Percentiles rank a stretch among this genome's conserved stretches.
Evolutionary conservation across 441 rosid genomes (phyloP).

Genomic region (Raphanus hybrid): DNA sequence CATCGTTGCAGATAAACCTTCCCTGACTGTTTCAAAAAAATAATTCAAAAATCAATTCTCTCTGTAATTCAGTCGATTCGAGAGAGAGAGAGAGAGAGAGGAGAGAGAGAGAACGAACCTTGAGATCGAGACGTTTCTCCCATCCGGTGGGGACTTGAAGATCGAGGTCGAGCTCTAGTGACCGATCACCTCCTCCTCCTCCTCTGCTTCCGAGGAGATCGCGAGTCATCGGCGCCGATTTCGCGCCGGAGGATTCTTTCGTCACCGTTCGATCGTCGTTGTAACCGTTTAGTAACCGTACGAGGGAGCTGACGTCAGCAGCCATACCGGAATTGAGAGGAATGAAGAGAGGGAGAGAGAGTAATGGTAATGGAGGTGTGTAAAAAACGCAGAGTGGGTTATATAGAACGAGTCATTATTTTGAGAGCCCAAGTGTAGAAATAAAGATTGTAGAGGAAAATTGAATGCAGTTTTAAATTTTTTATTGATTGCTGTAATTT

Average conservation of each 20-base stretch:
- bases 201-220: slow-evolving; percentile 58
- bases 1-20: slow-evolving; percentile 70
- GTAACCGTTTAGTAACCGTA: slow-evolving; percentile 49
- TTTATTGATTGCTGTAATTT: slow-evolving; percentile 11
- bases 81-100: neutral
- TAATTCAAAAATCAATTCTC: neutral
- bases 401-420: slow-evolving; percentile 32
- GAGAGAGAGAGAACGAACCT: slow-evolving; percentile 46
- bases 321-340: slow-evolving; percentile 49
- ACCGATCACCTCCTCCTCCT: slow-evolving; percentile 37
- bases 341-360: slow-evolving; percentile 3
- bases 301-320: slow-evolving; percentile 67
- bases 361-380: neutral
- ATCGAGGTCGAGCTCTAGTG: slow-evolving; percentile 78
- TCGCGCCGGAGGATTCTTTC: slow-evolving; percentile 43
- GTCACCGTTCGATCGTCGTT: slow-evolving; percentile 46
- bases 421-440: slow-evolving; percentile 13
- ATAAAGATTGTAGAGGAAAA: neutral
- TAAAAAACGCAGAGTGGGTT: slow-evolving; percentile 17
- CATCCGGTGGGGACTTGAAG: slow-evolving; percentile 79
- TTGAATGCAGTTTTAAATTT: slow-evolving; percentile 19
- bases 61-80: neutral
- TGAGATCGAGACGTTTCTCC: slow-evolving; percentile 83
- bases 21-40: slow-evolving; percentile 64
- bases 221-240: slow-evolving; percentile 59